Evolutionary conservation across 106 monocot species (phyloP).

Genomic region (Acorus gramineus): DNA sequence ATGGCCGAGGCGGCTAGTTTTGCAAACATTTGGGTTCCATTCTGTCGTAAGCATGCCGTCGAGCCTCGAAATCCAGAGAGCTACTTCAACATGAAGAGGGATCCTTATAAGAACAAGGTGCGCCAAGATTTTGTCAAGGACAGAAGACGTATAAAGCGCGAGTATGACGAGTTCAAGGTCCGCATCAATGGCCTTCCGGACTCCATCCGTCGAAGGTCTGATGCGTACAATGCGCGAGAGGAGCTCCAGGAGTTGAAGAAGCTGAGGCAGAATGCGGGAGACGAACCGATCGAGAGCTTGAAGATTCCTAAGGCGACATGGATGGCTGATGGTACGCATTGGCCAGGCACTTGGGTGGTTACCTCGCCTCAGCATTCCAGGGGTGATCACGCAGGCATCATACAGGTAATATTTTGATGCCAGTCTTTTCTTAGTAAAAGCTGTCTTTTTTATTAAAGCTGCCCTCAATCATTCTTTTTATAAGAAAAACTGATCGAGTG

Average conservation of each 20-base stretch:
- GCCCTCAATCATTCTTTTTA: too few relatives aligned
- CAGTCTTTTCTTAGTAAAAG: too few relatives aligned
- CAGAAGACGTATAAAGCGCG: constrained; percentile 59
- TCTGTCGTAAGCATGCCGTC: constrained; percentile 60
- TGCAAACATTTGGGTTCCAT: constrained; percentile 63
- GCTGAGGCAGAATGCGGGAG: constrained; percentile 24
- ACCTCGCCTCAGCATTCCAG: constrained; percentile 43
- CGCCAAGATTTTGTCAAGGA: constrained; percentile 60
- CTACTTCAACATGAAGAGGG: constrained; percentile 60
- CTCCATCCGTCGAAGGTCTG: constrained; percentile 57
- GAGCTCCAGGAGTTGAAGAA: constrained; percentile 56
- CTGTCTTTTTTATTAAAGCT: too few relatives aligned
- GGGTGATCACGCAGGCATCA: constrained; percentile 74
- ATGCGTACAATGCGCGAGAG: constrained; percentile 68
- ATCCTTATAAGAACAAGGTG: constrained; percentile 75
- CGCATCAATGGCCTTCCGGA: constrained; percentile 68
- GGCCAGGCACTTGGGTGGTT: constrained; percentile 70
- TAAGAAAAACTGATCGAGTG: too few relatives aligned
- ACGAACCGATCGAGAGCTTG: constrained; percentile 34
- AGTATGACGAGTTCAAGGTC: constrained; percentile 77
- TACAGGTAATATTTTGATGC: constrained; percentile 31
- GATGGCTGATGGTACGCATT: constrained; percentile 80
- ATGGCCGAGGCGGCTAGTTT: constrained; percentile 83
- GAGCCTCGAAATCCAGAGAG: constrained; percentile 73
- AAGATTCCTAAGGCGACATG: constrained; percentile 74